Evolutionary conservation across 148 eudicot species (phyloP), one percentile per base, ranked within the genome.

Genomic region (Euryodendron excelsum): DNA sequence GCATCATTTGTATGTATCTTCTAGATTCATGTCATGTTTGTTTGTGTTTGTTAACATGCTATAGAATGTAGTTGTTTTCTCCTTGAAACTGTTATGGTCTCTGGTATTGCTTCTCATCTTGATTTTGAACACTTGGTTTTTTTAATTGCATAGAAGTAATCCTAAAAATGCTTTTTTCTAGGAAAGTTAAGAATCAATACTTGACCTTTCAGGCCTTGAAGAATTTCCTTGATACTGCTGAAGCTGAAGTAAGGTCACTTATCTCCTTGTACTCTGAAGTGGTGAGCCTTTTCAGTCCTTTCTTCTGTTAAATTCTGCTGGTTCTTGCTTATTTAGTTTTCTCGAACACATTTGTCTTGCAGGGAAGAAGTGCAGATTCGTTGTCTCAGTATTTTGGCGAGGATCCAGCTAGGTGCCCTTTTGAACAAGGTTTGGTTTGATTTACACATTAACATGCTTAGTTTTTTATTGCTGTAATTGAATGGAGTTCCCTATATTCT

Each of bases 341-440:
- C n/a, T 44, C 17, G 63, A 45, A 33, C 31, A 69, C 72, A 74
- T 44, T 36, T 17, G 50, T 63, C 76, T 82, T 86, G 69, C 86
- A 96, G 99, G 99, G 99, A 83, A 89, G 99, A 81, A 93, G 85
- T 84, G 99, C 99, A 59, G 98, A 96, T 82, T 88, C 99, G 63
- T 85, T 96, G 56, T 96, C 93, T 61, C 91, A 87, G 84, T 96
- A 96, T 87, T 93, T 96, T 69, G 99, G 99, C 63, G 98, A 96
- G 86, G 99, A 93, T 86, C 98, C 98, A 39, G 97, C 97, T 72
- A 86, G 95, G 61, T 96, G 99, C 77, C 98, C 99, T 58, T 96
- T 96, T 83, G 99, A 96, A 85, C 99, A 96, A 96, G 99, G 99
- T 96, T 70, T 80, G 91, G 65, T 81, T 80, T 71, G 1, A 25